phyloP scores from a whole-genome alignment of 768 basidiomycete species.

The Suillus subalutaceus region DNA sequence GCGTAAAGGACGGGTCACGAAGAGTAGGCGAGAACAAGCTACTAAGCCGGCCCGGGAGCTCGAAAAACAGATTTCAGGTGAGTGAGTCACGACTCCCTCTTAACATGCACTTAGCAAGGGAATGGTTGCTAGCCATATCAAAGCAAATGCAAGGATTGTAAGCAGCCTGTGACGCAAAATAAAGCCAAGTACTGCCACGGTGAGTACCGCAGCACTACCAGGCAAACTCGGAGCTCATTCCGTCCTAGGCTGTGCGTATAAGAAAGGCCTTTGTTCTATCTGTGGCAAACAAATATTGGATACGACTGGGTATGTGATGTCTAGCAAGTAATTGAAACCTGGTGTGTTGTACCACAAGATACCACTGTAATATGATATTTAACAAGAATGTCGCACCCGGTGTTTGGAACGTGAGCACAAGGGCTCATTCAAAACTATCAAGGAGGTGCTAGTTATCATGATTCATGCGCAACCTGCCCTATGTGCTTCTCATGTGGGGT shows the following conservation, averaged over 20 bases:
- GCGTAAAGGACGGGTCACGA: constrained; percentile 79
- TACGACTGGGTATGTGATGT: constrained; percentile 84
- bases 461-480: constrained; percentile 32
- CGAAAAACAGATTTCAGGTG: constrained; percentile 80
- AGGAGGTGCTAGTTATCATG: constrained; percentile 27
- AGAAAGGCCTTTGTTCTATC: constrained; percentile 84
- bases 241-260: constrained; percentile 78
- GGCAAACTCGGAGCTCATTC: constrained; percentile 10
- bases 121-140: constrained; percentile 69
- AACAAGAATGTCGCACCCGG: constrained; percentile 11
- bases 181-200: constrained; percentile 90
- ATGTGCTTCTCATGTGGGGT: constrained; percentile 34
- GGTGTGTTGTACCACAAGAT: constrained; percentile 15
- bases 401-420: constrained; percentile 15
- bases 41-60: constrained; percentile 65
- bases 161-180: constrained; percentile 82
- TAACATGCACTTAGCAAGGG: constrained; percentile 16
- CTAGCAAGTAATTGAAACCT: constrained; percentile 58
- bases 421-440: not conserved
- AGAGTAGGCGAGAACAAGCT: constrained; percentile 89
- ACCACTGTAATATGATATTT: constrained; percentile 25
- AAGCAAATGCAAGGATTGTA: constrained; percentile 86
- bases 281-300: constrained; percentile 88
- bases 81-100: constrained; percentile 23
- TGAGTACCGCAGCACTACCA: constrained; percentile 36